Percentiles rank a stretch among this genome's conserved stretches.
Evolutionary conservation across 345 rosid genomes (phyloP).

Genomic region (Hypericum perforatum): DNA sequence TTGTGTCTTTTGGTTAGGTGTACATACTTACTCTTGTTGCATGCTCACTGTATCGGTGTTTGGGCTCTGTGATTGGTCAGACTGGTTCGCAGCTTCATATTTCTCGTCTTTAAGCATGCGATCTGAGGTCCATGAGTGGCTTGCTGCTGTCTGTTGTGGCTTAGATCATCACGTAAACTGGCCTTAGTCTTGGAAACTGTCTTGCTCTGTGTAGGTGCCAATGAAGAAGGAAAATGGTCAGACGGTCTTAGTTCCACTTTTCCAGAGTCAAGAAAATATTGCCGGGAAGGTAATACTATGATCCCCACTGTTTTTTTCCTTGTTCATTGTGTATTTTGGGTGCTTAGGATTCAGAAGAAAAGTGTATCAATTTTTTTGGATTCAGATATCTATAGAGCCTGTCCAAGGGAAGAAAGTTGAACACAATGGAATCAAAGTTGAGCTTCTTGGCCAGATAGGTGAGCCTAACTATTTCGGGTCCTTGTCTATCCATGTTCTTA

Average conservation of each 20-base stretch:
- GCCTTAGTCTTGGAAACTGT: background rate
- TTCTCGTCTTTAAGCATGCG: too few relatives aligned
- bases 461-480: background rate
- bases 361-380: background rate
- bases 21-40: too few relatives aligned
- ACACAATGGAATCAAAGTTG: slow-evolving; percentile 3
- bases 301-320: slow-evolving; percentile 3
- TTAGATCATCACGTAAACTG: background rate
- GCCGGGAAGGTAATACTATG: slow-evolving; percentile 34
- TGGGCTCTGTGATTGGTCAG: too few relatives aligned
- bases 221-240: slow-evolving; percentile 51
- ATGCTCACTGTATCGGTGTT: too few relatives aligned
- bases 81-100: too few relatives aligned
- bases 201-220: slow-evolving; percentile 25
- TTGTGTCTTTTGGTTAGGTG: background rate
- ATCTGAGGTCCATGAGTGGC: background rate
- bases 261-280: slow-evolving; percentile 46
- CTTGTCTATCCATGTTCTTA: background rate
- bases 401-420: slow-evolving; percentile 3
- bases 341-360: background rate
- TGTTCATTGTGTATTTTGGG: background rate
- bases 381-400: slow-evolving; percentile 2
- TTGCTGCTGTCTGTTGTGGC: background rate
- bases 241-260: slow-evolving; percentile 39
- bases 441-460: slow-evolving; percentile 6